Percentiles rank a stretch among this genome's conserved stretches.
phyloP scores from a whole-genome alignment of 2,329 filamentous ascomycete genomes.

The Fusarium buxicola region DNA sequence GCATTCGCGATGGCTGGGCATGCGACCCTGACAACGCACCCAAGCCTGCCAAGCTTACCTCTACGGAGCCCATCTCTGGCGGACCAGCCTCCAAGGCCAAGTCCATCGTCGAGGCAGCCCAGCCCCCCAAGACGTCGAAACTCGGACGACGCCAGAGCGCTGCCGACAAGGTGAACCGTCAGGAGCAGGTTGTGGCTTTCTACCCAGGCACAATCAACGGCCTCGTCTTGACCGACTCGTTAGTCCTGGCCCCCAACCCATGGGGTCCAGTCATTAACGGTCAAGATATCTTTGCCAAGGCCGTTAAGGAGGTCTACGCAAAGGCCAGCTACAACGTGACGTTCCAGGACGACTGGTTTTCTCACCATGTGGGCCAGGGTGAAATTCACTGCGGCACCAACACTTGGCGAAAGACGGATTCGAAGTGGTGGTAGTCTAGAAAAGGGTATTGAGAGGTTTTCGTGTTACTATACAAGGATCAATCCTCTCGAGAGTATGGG shows the following conservation, averaged over 20 bases:
- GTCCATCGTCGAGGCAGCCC: conserved; percentile 28
- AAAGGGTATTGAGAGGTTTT: too few species aligned
- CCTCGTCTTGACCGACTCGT: conserved; percentile 31
- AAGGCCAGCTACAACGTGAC: conserved; percentile 37
- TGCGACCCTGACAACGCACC: not conserved
- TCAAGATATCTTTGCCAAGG: conserved; percentile 42
- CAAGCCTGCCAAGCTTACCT: not conserved
- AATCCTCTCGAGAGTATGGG: too few species aligned
- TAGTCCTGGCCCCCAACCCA: conserved; percentile 37
- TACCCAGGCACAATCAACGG: conserved; percentile 40
- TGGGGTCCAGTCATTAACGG: conserved; percentile 46
- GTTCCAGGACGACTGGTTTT: conserved; percentile 46
- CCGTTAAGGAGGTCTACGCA: conserved; percentile 36
- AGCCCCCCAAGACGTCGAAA: not conserved
- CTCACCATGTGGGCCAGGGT: conserved; percentile 38
- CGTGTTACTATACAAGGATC: too few species aligned
- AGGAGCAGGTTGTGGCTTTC: conserved; percentile 1
- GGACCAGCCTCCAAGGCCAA: conserved; percentile 17
- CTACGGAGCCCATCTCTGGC: not conserved
- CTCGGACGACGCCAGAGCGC: not conserved
- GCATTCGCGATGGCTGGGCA: not conserved
- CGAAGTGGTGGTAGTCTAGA: too few species aligned
- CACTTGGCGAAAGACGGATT: conserved; percentile 14
- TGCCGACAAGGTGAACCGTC: not conserved
- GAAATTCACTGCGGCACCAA: conserved; percentile 46